Evolutionary conservation across 176 grass and related monocot species (phyloP), one percentile per base, ranked within the genome.

Genomic region (Juncus inflexus): DNA sequence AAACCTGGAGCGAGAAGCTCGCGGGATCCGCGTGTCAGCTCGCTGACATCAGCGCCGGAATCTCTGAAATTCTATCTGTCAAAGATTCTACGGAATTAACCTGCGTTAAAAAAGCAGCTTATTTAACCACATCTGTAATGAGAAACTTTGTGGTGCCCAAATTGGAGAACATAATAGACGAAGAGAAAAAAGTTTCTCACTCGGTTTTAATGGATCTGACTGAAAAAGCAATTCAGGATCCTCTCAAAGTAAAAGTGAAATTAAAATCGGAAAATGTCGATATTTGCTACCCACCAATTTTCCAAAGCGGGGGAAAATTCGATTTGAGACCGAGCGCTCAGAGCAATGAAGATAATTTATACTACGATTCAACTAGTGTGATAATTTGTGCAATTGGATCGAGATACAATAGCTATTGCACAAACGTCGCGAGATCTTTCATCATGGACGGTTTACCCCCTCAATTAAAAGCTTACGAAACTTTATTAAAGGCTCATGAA

Each of bases 71-170:
- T 15, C 54, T 95, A 81, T 35, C 83, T 65, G 77, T 90, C 15
- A 90, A 95, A 41, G 80, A 86, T 84, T 41, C 2, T 28, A 47
- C 59, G 0, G 83, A 90, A 58, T 61, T 90, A 35, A 77, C 53
- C 9, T 82, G 62, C 76, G 82, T 83, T 42, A 96, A 81, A 51
- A 88, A 96, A 74, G 87, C 87, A 60, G 82, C 87, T 50, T 90
- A 91, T 71, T 64, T 96, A 55, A 88, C 84, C 65, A 87, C 82
- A 39, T 84, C 82, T 42, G 85, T 87, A 12, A 83, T 97, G 77
- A 91, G 79, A 78, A 81, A 77, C 74, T 97, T 89, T 88, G 87
- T 97, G 66, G 92, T 97, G 39, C 92, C 92, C 15, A 97, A 86
- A 15, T 12, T 91, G 72, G 87, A 97, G 76, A 87, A 83, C 55